These are phyloP conservation scores for Taphrina wiesneri DNA, from an alignment of 1,139 yeast genomes.

Conservation along the genomic window DNA sequence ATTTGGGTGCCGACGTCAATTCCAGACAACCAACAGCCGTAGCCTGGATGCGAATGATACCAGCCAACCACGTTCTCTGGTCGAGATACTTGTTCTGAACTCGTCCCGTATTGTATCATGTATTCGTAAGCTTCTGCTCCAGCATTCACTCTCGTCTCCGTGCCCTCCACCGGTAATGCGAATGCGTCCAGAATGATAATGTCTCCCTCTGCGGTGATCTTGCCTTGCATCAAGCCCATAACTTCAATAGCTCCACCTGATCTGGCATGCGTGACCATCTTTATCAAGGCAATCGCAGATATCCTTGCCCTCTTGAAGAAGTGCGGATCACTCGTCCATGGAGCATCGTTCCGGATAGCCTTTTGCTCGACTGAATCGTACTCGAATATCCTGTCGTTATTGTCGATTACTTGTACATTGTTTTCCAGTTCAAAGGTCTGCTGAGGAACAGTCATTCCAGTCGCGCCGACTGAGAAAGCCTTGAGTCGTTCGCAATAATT, in stretches of 20 bases:
- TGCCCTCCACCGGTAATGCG: conserved; percentile 90
- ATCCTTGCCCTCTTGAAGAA: conserved; percentile 68
- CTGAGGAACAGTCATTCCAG: conserved; percentile 35
- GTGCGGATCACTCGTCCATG: conserved; percentile 56
- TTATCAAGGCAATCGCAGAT: conserved; percentile 72
- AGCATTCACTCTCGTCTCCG: conserved; percentile 94
- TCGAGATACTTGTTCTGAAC: conserved; percentile 57
- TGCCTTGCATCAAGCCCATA: conserved; percentile 93
- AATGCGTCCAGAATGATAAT: conserved; percentile 80
- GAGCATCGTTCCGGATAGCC: conserved; percentile 44
- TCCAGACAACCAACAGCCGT: conserved; percentile 55
- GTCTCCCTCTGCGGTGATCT: conserved; percentile 54
- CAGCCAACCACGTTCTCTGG: conserved; percentile 77
- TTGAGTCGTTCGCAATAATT: too few species aligned
- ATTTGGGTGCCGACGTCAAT: conserved; percentile 80
- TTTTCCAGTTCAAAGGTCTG: conserved; percentile 48
- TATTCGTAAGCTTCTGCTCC: conserved; percentile 91
- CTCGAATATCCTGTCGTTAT: conserved; percentile 42
- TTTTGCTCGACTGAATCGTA: conserved; percentile 45
- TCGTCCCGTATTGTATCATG: conserved; percentile 79
- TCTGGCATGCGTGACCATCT: conserved; percentile 77
- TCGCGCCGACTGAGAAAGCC: too few species aligned
- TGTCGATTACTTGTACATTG: conserved; percentile 40
- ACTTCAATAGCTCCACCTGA: conserved; percentile 88
- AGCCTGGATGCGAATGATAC: conserved; percentile 90